Conservation (phyloP, 495 filamentous ascomycete species). For the Aspergillus leporis region DNA sequence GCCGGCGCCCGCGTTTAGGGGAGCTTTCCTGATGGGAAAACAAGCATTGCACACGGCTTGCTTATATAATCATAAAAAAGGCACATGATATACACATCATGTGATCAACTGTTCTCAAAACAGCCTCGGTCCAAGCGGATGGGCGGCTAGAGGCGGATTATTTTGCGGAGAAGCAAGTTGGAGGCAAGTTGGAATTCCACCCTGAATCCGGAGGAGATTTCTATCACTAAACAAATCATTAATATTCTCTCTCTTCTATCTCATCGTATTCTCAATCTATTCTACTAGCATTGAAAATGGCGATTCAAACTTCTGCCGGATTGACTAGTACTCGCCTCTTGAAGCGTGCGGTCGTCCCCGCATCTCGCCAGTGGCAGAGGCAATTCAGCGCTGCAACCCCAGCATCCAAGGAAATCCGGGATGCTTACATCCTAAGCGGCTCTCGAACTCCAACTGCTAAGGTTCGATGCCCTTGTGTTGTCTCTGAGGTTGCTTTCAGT, state of each 20-base stretch:
- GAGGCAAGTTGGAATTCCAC: background rate
- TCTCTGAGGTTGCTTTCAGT: background rate
- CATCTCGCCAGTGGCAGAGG: slow-evolving; percentile 54
- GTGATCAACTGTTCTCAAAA: background rate
- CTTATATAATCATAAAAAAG: background rate
- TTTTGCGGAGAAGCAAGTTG: background rate
- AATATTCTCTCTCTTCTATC: background rate
- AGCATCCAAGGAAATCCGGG: slow-evolving; percentile 68
- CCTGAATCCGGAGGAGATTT: background rate
- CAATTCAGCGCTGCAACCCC: slow-evolving; percentile 66
- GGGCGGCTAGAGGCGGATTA: slow-evolving; percentile 11
- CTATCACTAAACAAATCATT: background rate
- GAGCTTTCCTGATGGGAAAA: slow-evolving; percentile 28
- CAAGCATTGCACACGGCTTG: background rate
- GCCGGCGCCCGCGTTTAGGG: too few species aligned
- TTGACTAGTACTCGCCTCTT: background rate
- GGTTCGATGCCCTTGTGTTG: slow-evolving; percentile 44
- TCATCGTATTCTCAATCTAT: background rate
- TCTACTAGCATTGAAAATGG: background rate
- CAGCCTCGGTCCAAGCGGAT: slow-evolving; percentile 10
- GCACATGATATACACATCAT: background rate
- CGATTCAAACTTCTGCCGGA: background rate
- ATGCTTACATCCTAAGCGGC: slow-evolving; percentile 89
- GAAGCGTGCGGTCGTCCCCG: slow-evolving; percentile 22
- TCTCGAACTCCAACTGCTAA: slow-evolving; percentile 86